These are phyloP conservation scores for Fusarium sororula DNA, from an alignment of 2,329 filamentous ascomycete genomes.

Conservation along the genomic window DNA sequence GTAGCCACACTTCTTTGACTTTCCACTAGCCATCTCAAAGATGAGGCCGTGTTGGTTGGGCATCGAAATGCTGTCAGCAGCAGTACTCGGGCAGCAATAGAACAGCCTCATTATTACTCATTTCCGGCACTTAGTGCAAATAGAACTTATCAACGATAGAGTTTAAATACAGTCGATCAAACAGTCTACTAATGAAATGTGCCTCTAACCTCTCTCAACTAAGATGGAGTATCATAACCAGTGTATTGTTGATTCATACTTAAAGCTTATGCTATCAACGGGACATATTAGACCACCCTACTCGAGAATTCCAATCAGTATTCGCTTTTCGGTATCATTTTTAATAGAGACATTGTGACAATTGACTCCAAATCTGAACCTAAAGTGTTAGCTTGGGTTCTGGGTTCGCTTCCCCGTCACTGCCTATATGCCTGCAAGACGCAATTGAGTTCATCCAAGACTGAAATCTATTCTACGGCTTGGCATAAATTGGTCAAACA, in stretches of 20 bases:
- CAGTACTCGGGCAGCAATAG: not conserved
- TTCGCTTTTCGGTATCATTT: no score
- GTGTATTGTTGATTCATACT: not conserved
- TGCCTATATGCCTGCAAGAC: not conserved
- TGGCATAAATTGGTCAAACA: not conserved
- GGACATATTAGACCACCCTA: no score
- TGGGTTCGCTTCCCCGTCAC: not conserved
- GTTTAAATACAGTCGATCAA: no score
- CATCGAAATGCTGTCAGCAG: not conserved
- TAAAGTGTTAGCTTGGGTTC: not conserved
- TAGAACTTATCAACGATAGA: not conserved
- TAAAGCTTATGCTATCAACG: not conserved
- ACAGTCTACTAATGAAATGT: accelerated
- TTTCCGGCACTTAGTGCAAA: not conserved
- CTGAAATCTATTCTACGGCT: not conserved
- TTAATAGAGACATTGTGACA: not conserved
- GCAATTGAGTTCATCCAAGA: not conserved
- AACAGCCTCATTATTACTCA: no score
- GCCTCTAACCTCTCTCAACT: accelerated
- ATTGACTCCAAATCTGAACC: not conserved
- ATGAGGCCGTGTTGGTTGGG: not conserved
- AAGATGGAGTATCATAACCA: no score
- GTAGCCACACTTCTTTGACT: not conserved
- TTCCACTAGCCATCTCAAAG: not conserved
- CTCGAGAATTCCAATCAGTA: no score